Conservation (phyloP, 2,329 filamentous ascomycete species). For the Pseudophaeomoniella oleicola region DNA sequence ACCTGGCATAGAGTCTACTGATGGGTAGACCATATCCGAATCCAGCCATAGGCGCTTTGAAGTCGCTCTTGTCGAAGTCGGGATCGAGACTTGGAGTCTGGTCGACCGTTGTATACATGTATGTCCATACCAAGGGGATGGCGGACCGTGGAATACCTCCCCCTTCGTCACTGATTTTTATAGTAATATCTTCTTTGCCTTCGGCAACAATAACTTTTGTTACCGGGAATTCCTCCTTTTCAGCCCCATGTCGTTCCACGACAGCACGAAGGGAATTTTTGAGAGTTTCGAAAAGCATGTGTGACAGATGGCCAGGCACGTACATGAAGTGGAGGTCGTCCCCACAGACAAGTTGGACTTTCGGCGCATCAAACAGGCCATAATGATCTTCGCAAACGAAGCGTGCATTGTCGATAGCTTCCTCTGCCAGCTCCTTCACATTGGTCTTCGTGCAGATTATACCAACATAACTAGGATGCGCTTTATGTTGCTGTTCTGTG, state of each 20-base stretch:
- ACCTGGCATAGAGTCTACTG: slow-evolving; percentile 81
- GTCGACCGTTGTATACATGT: slow-evolving; percentile 99
- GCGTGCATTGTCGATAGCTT: slow-evolving; percentile 96
- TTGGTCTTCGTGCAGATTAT: slow-evolving; percentile 99
- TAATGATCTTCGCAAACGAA: slow-evolving; percentile 99
- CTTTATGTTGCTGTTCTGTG: slow-evolving; percentile 79
- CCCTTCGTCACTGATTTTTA: slow-evolving; percentile 94
- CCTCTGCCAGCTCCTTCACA: slow-evolving; percentile 82
- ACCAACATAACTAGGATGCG: slow-evolving; percentile 87
- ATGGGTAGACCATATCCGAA: slow-evolving; percentile 98
- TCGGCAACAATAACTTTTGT: slow-evolving; percentile 97
- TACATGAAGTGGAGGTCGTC: slow-evolving; percentile 98
- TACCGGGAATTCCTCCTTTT: slow-evolving; percentile 89
- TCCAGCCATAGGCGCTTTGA: slow-evolving; percentile 97
- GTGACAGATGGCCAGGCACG: slow-evolving; percentile 92
- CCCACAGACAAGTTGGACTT: slow-evolving; percentile 91
- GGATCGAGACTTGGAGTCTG: slow-evolving; percentile 88
- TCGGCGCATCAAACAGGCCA: slow-evolving; percentile 89
- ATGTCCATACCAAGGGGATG: slow-evolving; percentile 98
- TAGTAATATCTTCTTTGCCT: slow-evolving; percentile 96
- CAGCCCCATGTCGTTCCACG: slow-evolving; percentile 85
- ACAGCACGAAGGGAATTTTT: slow-evolving; percentile 97
- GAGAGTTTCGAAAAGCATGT: slow-evolving; percentile 98
- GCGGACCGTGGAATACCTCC: slow-evolving; percentile 85
- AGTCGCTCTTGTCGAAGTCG: slow-evolving; percentile 97